A percentile compares a stretch with the other conserved stretches of the same genome.
Evolutionary conservation across 73 alveolate genomes (phyloP).

Genomic region (Paramecium tetraurelia): DNA sequence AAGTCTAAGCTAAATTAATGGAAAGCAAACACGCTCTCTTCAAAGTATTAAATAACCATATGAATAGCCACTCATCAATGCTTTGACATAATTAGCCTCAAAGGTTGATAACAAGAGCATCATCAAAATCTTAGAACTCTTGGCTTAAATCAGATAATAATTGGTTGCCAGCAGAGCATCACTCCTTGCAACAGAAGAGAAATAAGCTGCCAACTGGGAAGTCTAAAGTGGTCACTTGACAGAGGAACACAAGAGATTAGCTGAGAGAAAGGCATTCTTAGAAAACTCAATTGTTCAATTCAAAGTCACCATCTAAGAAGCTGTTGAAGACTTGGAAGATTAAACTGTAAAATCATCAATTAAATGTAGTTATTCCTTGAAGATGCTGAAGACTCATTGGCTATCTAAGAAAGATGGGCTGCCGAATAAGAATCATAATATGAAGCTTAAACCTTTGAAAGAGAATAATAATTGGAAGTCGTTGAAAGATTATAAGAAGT

Average conservation of each 20-base stretch:
- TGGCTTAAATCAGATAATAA: slow-evolving; percentile 54
- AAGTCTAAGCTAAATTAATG: slow-evolving; percentile 15
- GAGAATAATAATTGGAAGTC: slow-evolving; percentile 35
- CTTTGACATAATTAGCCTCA: slow-evolving; percentile 40
- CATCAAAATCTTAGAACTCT: slow-evolving; percentile 16
- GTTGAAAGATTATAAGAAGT: slow-evolving; percentile 6
- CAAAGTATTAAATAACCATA: not conserved
- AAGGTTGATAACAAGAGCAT: slow-evolving; percentile 43
- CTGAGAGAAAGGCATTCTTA: slow-evolving; percentile 38
- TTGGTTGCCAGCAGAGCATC: slow-evolving; percentile 48
- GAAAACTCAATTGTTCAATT: slow-evolving; percentile 38
- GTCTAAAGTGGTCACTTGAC: slow-evolving; percentile 7
- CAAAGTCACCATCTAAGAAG: slow-evolving; percentile 50
- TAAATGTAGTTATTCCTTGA: slow-evolving; percentile 46
- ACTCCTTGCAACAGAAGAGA: slow-evolving; percentile 44
- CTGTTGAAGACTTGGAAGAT: slow-evolving; percentile 57
- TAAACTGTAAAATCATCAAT: not conserved
- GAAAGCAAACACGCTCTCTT: slow-evolving; percentile 41
- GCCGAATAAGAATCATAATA: slow-evolving; percentile 28
- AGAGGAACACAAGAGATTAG: slow-evolving; percentile 53
- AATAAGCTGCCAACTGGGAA: slow-evolving; percentile 39
- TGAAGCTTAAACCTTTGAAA: slow-evolving; percentile 25
- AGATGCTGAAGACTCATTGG: slow-evolving; percentile 59
- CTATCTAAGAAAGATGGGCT: slow-evolving; percentile 50
- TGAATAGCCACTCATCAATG: slow-evolving; percentile 29